Base-by-base conservation (phyloP, 202 grass and related monocot species). In the Schoenoplectus triqueter region DNA sequence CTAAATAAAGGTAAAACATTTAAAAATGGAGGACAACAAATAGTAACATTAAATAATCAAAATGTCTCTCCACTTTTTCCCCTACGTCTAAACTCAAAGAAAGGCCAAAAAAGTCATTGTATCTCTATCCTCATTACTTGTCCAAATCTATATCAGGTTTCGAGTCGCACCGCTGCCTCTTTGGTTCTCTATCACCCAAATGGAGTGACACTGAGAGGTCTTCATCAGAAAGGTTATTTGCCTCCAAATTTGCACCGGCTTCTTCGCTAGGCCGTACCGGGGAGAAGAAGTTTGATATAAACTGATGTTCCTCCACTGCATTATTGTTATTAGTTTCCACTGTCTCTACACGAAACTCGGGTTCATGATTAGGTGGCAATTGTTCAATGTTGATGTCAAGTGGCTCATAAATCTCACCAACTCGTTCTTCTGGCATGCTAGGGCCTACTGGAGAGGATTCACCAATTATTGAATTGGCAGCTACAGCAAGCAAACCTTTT, bases 291-390 rank as follows among this genome's bases (percentile, higher is more conserved):
- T 91, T 98, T 59, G 93, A 91, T 55, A 98, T 95, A 91, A 98
- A 94, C 83, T 94, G 93, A 75, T 83, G 96, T 80, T 98, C 95
- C 89, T 98, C 93, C 41, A 98, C 87, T 67, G 78, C 89, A n/a
- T 79, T 72, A 2, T 66, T 75, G 42, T 89, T 88, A 79, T 73
- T 48, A 10, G 77, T 62, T 7, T 87, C 95, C 82, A 95, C 91
- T 59, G 88, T 90, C 80, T 93, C 93, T 45, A 87, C 76, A 73
- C 85, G 75, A 51, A 90, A 84, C 73, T 52, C 85, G 3, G 87
- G 56, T 20, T 62, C 62, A 4, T 82, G 87, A 8, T 86, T 85
- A 17, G 88, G 88, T 82, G 89, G 87, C 62, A 95, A 88, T 83
- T 92, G 89, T 82, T 90, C 87, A 62, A 92, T 88, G 86, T 92